phyloP scores from a whole-genome alignment of 805 yeast genomes.

The Yarrowia bubula region DNA sequence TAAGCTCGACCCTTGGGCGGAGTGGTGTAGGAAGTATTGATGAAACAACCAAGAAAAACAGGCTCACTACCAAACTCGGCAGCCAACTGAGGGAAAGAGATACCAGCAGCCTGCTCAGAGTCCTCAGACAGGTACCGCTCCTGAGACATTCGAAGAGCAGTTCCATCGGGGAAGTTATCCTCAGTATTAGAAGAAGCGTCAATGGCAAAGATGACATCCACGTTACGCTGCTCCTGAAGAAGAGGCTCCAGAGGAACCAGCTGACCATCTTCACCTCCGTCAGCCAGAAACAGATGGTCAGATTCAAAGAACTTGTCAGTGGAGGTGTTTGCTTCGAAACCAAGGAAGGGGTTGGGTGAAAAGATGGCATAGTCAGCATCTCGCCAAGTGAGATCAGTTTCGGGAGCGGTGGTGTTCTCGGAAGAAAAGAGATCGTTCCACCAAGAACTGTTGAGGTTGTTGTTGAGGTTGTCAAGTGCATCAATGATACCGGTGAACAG shows the following conservation, averaged over 20 bases:
- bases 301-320: conserved; percentile 1
- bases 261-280: conserved; percentile 72
- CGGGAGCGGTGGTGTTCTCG: neutral
- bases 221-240: conserved; percentile 55
- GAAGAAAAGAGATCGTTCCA: neutral
- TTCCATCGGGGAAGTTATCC: conserved; percentile 43
- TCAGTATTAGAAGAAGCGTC: conserved; percentile 42
- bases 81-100: conserved; percentile 2
- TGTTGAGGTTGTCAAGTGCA: neutral
- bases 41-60: conserved; percentile 3
- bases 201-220: conserved; percentile 63
- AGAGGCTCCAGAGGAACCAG: conserved; percentile 66
- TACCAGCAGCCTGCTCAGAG: conserved; percentile 13
- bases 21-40: neutral
- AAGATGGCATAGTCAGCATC: conserved; percentile 13
- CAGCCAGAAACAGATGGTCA: conserved; percentile 54
- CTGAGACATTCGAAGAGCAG: conserved; percentile 55
- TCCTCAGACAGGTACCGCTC: neutral
- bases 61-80: conserved; percentile 4
- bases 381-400: conserved; percentile 2
- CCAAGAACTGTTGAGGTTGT: neutral
- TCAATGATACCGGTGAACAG: conserved; percentile 3
- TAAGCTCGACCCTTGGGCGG: neutral
- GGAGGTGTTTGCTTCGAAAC: neutral
- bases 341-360: conserved; percentile 5